These are phyloP conservation scores for Cutaneotrichosporon dermatis DNA, from an alignment of 1,284 basidiomycete genomes.

Conservation along the genomic window DNA sequence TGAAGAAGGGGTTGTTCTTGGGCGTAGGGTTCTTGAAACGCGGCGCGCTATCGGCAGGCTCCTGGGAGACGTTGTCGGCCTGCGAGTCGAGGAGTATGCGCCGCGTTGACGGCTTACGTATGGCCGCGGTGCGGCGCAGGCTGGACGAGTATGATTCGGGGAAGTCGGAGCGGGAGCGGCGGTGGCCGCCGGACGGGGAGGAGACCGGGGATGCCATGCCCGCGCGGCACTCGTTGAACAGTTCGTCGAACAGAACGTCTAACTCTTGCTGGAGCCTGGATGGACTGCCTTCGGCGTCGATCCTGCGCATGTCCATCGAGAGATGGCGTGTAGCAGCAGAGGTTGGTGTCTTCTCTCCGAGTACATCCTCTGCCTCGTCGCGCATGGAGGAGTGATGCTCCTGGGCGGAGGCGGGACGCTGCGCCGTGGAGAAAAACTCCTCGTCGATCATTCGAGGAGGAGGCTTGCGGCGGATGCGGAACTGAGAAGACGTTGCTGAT, in stretches of 20 bases:
- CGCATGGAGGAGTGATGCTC: not conserved
- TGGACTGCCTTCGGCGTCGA: no score
- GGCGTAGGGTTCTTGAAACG: not conserved
- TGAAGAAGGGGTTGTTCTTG: conserved; percentile 15
- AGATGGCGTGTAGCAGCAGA: not conserved
- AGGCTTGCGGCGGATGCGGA: conserved; percentile 19
- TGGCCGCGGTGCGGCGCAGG: not conserved
- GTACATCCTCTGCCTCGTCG: not conserved
- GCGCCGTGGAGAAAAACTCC: not conserved
- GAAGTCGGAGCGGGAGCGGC: not conserved
- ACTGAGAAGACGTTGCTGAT: conserved; percentile 2
- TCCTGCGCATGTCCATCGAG: not conserved
- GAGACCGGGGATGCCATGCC: not conserved
- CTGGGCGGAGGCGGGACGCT: no score
- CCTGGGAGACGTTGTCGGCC: not conserved
- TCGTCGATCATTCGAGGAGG: not conserved
- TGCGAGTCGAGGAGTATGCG: not conserved
- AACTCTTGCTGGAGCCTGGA: conserved; percentile 8
- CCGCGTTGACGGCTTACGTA: not conserved
- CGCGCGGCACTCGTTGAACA: conserved; percentile 11
- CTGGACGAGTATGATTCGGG: not conserved
- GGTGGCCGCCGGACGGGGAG: not conserved
- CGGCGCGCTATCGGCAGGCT: no score
- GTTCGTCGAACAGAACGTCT: conserved; percentile 20
- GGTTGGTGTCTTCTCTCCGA: not conserved